Conservation (phyloP, 2,329 filamentous ascomycete species). For the Chaetomium strumarium region DNA sequence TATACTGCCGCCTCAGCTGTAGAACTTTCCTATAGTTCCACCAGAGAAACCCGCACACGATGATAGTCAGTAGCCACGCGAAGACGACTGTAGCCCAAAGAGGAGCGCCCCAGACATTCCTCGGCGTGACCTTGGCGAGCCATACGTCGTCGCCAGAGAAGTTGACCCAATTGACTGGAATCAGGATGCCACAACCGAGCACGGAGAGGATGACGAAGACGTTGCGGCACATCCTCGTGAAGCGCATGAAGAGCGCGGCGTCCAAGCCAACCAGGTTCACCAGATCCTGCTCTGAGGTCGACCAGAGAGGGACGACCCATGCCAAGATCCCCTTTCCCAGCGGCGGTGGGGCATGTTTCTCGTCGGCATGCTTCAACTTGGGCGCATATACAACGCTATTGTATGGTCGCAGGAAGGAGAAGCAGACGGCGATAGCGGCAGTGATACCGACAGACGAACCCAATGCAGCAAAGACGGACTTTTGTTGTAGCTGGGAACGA, state of each 20-base stretch:
- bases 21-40: conserved; percentile 76
- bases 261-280: conserved; percentile 85
- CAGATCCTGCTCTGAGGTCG: conserved; percentile 69
- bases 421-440: conserved; percentile 65
- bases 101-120: conserved; percentile 44
- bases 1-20: conserved; percentile 68
- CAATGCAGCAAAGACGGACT: conserved; percentile 72
- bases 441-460: conserved; percentile 75
- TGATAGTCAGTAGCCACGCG: conserved; percentile 63
- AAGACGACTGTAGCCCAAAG: conserved; percentile 57
- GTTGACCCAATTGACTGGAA: conserved; percentile 68
- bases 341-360: conserved; percentile 80
- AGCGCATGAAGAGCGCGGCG: conserved; percentile 82
- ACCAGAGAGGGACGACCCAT: conserved; percentile 75
- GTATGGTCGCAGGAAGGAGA: conserved; percentile 85
- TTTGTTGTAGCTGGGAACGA: conserved; percentile 37
- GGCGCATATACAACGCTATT: conserved; percentile 92
- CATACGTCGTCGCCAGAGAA: conserved; percentile 37
- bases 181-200: conserved; percentile 68
- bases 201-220: conserved; percentile 71
- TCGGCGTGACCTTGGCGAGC: conserved; percentile 56
- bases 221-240: conserved; percentile 85
- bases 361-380: conserved; percentile 85
- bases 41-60: conserved; percentile 79
- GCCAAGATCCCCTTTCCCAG: conserved; percentile 82